Base-by-base conservation (phyloP, 1,284 basidiomycete species). In the Cutaneotrichosporon curvatum region DNA sequence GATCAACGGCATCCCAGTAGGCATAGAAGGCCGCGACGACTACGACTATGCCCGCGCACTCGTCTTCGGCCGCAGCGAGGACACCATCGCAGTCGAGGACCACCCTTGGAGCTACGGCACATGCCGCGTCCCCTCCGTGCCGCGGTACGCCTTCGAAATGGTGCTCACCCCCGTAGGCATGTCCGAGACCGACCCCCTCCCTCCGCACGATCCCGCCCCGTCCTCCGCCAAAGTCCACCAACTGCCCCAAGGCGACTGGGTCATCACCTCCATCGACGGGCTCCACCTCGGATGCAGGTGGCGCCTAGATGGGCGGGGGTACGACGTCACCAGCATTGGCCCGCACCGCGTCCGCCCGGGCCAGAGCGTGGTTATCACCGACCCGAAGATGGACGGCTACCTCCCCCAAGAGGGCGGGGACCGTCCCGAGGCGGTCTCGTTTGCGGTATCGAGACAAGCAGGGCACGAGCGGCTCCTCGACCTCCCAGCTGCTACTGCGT, bases 311-410 rank as follows among this genome's bases (percentile, higher is more conserved):
- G 83, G 84, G n/a, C 80, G 76, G 57, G 88, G 88, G 4, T 92
- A 88, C 60, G 87, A 91, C 59, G 78, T 92, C 35, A 78, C 83
- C 16, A 85, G 81, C 73, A 74, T 94, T 56, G 89, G 87, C 0
- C 86, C 84, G 43, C 82, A 90, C 59, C 75, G 80, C 22, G 83
- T 91, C 35, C 78, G 82, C 41, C 78, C 81, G 0, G 88, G 88
- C 1, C 86, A 92, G 59, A 65, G 77, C 23, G 85, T 94, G 38
- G 84, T 85, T 60, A 76, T 92, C 58, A 83, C 84, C 54, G 88
- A 92, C 62, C 53, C 61, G 0, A 46, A 60, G 25, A 68, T 70
- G 61, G 53, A 53, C 14, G 62, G 60, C 4, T 76, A 82, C 4
- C 67, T 75, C 1, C 75, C 87, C 32, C 32, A 34, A n/a, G 71